Percentiles rank a stretch among this genome's conserved stretches.
These are phyloP conservation scores for Linum trigynum DNA, from an alignment of 345 rosid species.

Conservation along the genomic window DNA sequence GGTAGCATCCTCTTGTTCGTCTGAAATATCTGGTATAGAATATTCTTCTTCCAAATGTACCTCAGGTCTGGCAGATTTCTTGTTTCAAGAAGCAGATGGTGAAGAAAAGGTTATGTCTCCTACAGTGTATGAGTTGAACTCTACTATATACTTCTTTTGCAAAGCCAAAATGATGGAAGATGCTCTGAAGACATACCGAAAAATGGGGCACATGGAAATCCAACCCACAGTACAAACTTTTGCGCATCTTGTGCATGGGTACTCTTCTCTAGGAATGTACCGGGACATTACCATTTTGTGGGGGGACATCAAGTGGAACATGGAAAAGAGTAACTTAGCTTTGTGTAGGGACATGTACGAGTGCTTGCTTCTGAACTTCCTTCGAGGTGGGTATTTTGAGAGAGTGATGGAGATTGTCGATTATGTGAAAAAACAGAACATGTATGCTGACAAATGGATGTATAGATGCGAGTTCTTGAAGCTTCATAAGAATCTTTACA, in stretches of 20 bases:
- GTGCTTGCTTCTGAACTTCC: conserved; percentile 51
- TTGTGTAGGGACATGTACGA: conserved; percentile 59
- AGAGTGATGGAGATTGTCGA: conserved; percentile 67
- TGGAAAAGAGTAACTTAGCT: conserved; percentile 24
- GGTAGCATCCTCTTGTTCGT: conserved; percentile 13
- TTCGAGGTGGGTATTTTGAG: conserved; percentile 87
- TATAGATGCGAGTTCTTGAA: conserved; percentile 55
- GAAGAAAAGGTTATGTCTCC: conserved; percentile 26
- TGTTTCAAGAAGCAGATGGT: conserved; percentile 36
- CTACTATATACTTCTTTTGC: conserved; percentile 76
- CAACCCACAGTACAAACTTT: conserved; percentile 52
- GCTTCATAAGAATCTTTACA: conserved; percentile 65
- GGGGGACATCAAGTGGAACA: conserved; percentile 75
- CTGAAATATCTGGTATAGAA: conserved; percentile 20
- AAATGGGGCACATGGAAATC: conserved; percentile 43
- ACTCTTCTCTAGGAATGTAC: conserved; percentile 53
- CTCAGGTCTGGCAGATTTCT: conserved; percentile 32
- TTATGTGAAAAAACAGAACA: conserved; percentile 39
- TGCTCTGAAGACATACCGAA: conserved; percentile 45
- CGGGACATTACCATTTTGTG: conserved; percentile 62
- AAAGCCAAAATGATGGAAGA: conserved; percentile 75
- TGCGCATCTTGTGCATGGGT: conserved; percentile 39
- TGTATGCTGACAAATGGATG: conserved; percentile 50
- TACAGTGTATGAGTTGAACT: conserved; percentile 41
- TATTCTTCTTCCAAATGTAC: conserved; percentile 11